phyloP scores from a whole-genome alignment of 1,284 basidiomycete genomes.

The Sanghuangporus weigelae region DNA sequence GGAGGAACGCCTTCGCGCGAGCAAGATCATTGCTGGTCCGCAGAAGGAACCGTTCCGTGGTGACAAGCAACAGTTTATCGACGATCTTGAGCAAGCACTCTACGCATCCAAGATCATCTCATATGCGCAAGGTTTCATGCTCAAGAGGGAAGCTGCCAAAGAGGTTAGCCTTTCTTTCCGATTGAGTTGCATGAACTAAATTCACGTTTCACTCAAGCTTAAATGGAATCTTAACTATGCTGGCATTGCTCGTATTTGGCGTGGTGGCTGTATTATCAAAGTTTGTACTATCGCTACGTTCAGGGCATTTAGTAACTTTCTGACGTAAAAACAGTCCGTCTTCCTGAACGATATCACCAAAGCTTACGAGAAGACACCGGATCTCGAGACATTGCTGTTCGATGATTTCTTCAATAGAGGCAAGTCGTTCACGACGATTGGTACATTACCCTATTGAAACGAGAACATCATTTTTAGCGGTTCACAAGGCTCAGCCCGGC shows the following conservation, averaged over 20 bases:
- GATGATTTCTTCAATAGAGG: constrained; percentile 98
- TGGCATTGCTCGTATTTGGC: constrained; percentile 99
- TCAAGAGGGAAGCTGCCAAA: constrained; percentile 97
- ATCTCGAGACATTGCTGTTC: constrained; percentile 92
- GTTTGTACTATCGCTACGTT: constrained; percentile 25
- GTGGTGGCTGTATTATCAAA: constrained; percentile 99
- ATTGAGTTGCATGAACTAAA: background rate
- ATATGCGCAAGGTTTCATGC: constrained; percentile 99
- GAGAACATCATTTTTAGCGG: constrained; percentile 41
- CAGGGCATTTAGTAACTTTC: background rate
- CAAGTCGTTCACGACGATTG: constrained; percentile 21
- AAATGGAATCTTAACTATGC: constrained; percentile 89
- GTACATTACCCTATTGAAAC: background rate
- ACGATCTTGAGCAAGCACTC: constrained; percentile 97
- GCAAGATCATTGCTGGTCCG: constrained; percentile 87
- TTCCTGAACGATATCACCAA: constrained; percentile 92
- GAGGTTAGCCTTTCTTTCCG: constrained; percentile 49
- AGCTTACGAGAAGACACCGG: constrained; percentile 84
- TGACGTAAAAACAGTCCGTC: constrained; percentile 52
- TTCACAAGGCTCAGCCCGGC: constrained; percentile 93
- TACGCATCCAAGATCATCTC: constrained; percentile 99
- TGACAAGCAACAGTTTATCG: constrained; percentile 99
- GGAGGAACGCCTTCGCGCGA: constrained; percentile 92
- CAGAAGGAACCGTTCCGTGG: constrained; percentile 92
- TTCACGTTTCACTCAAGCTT: constrained; percentile 38